A percentile compares a stretch with the other conserved stretches of the same genome.
phyloP scores from a whole-genome alignment of 805 yeast genomes.

The Candida yuanshanica region DNA sequence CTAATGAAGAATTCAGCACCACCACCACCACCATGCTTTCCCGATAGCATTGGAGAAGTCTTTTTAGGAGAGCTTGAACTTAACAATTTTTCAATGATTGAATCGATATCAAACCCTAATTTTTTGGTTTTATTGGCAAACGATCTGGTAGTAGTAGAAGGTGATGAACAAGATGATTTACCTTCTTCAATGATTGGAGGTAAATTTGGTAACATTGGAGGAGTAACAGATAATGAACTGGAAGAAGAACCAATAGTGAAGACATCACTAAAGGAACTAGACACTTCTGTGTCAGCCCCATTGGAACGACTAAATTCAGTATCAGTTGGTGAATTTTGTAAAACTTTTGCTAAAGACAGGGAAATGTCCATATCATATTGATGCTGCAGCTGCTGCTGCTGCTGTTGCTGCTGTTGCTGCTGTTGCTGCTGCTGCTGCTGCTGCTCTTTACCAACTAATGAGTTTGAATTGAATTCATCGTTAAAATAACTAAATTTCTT shows the following conservation, averaged over 20 bases:
- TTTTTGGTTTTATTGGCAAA: conserved; percentile 1
- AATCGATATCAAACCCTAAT: conserved; percentile 46
- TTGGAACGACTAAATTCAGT: not conserved
- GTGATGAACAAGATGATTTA: not conserved
- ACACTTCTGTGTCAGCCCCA: conserved; percentile 14
- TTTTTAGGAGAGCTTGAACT: conserved; percentile 18
- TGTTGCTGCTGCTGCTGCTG: no score
- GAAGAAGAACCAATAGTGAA: conserved; percentile 21
- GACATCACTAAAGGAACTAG: conserved; percentile 24
- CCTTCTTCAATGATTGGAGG: conserved; percentile 23
- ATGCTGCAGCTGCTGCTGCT: not conserved
- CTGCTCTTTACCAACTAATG: no score
- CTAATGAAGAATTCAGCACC: conserved; percentile 19
- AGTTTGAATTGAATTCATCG: no score
- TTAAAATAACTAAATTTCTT: conserved; percentile 14
- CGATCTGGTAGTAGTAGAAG: not conserved
- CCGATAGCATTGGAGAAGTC: conserved; percentile 11
- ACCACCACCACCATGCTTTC: no score
- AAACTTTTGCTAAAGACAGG: conserved; percentile 29
- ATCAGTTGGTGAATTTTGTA: conserved; percentile 11
- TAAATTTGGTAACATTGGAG: conserved; percentile 14
- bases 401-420: no score
- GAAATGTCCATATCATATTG: conserved; percentile 29
- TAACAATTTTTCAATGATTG: conserved; percentile 55
- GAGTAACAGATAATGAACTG: conserved; percentile 21